Evolutionary conservation across 768 basidiomycete species (phyloP).

Genomic region (Hericium alpestre): DNA sequence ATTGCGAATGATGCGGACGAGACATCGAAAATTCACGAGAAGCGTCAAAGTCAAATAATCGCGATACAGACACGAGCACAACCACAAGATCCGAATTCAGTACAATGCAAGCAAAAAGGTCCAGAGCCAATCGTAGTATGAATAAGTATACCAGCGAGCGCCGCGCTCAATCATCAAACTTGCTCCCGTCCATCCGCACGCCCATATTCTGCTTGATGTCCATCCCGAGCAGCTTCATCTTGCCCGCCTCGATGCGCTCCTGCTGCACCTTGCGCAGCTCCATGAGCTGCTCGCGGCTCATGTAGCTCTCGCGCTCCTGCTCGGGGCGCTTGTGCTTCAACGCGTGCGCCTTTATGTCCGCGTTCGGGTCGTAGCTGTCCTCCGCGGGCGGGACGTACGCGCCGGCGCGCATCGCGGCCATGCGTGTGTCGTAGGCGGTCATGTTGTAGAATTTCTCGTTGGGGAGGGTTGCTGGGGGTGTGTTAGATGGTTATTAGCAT

Average conservation of each 20-base stretch:
- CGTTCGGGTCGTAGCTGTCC: constrained; percentile 71
- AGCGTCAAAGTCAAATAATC: too few relatives aligned
- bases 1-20: too few relatives aligned
- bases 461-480: constrained; percentile 65
- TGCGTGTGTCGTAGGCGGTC: constrained; percentile 72
- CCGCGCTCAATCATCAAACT: constrained; percentile 33
- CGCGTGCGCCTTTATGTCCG: constrained; percentile 71
- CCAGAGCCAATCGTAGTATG: too few relatives aligned
- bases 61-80: too few relatives aligned
- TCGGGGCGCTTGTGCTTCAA: constrained; percentile 59
- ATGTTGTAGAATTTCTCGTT: constrained; percentile 95
- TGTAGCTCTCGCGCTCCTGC: constrained; percentile 61
- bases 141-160: too few relatives aligned
- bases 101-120: too few relatives aligned
- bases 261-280: constrained; percentile 77
- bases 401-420: constrained; percentile 77
- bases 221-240: constrained; percentile 84
- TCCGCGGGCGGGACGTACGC: constrained; percentile 66
- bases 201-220: constrained; percentile 78
- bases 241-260: constrained; percentile 76
- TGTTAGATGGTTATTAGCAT: neutral
- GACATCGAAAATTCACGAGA: too few relatives aligned
- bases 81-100: too few relatives aligned
- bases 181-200: constrained; percentile 72
- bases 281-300: constrained; percentile 69